A percentile compares a stretch with the other conserved stretches of the same genome.
Conservation (phyloP, 108 stramenopile species). For the Nitzschia sp. region DNA sequence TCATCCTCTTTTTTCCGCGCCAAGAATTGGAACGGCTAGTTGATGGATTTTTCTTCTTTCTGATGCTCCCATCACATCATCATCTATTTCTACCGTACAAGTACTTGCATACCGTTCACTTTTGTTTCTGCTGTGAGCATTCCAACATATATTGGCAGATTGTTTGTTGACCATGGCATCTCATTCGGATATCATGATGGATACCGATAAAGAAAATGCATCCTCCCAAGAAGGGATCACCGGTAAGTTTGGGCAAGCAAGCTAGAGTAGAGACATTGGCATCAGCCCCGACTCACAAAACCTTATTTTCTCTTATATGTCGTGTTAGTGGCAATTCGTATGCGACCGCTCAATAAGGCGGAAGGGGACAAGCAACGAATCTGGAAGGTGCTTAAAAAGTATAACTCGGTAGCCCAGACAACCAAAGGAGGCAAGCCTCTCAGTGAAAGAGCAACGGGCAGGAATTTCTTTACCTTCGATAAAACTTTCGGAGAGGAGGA, state of each 20-base stretch:
- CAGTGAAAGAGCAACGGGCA: slow-evolving; percentile 52
- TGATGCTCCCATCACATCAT: no score
- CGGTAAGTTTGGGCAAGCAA: slow-evolving; percentile 34
- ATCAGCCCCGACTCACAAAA: no score
- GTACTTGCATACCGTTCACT: no score
- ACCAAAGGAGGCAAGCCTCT: slow-evolving; percentile 72
- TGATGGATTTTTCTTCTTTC: no score
- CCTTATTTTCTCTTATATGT: no score
- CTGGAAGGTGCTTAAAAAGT: slow-evolving; percentile 84
- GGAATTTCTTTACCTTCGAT: slow-evolving; percentile 94
- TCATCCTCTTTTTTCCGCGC: no score
- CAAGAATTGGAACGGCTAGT: no score
- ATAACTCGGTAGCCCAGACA: slow-evolving; percentile 75
- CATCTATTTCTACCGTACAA: no score
- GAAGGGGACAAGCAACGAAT: slow-evolving; percentile 60
- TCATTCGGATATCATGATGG: not conserved
- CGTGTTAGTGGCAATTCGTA: slow-evolving; percentile 94
- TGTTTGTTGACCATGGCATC: slow-evolving; percentile 6
- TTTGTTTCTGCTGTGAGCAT: no score
- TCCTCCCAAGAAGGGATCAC: slow-evolving; percentile 38
- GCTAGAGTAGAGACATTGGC: no score
- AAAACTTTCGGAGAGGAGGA: slow-evolving; percentile 83
- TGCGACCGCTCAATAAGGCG: slow-evolving; percentile 87
- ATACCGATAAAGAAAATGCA: slow-evolving; percentile 12
- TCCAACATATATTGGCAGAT: no score